Conservation (phyloP, 768 basidiomycete species). For the Mycena leptocephala region DNA sequence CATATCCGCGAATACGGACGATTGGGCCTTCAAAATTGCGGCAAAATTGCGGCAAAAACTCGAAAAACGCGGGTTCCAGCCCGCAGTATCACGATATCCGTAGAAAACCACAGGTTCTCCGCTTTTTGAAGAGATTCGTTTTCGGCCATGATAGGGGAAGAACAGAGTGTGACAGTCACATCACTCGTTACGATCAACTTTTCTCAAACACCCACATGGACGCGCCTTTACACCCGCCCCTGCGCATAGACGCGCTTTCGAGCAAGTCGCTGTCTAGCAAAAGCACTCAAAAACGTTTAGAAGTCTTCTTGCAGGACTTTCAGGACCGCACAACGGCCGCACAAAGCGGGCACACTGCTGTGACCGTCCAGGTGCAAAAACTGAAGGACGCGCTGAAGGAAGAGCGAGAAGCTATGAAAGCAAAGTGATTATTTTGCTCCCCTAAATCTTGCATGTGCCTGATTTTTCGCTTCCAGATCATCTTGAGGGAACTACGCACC, state of each 20-base stretch:
- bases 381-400: constrained; percentile 68
- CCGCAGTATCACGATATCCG: background rate
- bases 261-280: constrained; percentile 57
- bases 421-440: background rate
- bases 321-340: constrained; percentile 61
- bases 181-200: background rate
- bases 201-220: constrained; percentile 56
- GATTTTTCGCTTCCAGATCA: background rate
- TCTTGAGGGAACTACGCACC: too few relatives aligned
- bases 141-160: background rate
- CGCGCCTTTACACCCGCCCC: constrained; percentile 61
- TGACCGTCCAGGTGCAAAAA: constrained; percentile 75
- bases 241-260: constrained; percentile 60
- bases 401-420: constrained; percentile 56
- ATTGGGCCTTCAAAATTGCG: background rate
- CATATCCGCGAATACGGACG: constrained; percentile 10
- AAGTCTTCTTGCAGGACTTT: constrained; percentile 66
- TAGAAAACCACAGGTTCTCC: background rate
- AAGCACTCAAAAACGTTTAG: constrained; percentile 57
- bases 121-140: background rate
- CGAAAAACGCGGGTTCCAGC: background rate
- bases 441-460: background rate
- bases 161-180: background rate
- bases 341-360: constrained; percentile 69
- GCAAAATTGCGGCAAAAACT: constrained; percentile 1